A percentile compares a stretch with the other conserved stretches of the same genome.
Evolutionary conservation across 2,329 filamentous ascomycete genomes (phyloP).

Genomic region (Tolypocladium ovalisporum): DNA sequence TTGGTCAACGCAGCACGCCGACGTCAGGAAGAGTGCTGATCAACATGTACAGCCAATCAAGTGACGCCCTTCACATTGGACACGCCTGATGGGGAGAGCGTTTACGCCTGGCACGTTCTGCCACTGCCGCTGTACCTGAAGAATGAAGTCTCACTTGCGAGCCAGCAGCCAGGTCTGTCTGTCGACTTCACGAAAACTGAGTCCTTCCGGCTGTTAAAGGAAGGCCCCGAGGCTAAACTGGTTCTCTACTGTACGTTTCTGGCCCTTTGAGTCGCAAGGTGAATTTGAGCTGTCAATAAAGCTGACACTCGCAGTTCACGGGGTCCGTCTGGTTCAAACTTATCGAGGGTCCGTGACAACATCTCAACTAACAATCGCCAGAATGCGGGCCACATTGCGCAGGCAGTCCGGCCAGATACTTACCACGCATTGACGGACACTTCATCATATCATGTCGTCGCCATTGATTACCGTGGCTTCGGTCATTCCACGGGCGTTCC

Average conservation of each 20-base stretch:
- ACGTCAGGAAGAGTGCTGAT: background rate
- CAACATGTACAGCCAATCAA: slow-evolving; percentile 55
- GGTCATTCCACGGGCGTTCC: slow-evolving; percentile 72
- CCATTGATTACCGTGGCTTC: slow-evolving; percentile 85
- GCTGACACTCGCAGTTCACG: slow-evolving; percentile 39
- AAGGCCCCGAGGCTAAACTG: slow-evolving; percentile 52
- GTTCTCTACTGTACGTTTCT: slow-evolving; percentile 49
- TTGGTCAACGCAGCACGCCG: slow-evolving; percentile 23
- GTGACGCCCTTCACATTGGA: slow-evolving; percentile 73
- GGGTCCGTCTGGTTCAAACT: slow-evolving; percentile 31
- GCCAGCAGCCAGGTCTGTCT: slow-evolving; percentile 36
- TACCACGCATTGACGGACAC: slow-evolving; percentile 69
- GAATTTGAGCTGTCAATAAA: background rate
- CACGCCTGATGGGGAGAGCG: slow-evolving; percentile 62
- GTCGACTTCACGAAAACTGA: slow-evolving; percentile 43
- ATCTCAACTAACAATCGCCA: slow-evolving; percentile 20
- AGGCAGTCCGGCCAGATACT: slow-evolving; percentile 62
- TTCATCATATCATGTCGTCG: slow-evolving; percentile 69
- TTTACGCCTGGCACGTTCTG: slow-evolving; percentile 88
- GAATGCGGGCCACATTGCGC: slow-evolving; percentile 80
- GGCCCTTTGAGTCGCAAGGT: background rate
- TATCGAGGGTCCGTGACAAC: background rate
- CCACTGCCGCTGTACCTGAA: slow-evolving; percentile 66
- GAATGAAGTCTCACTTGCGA: slow-evolving; percentile 53
- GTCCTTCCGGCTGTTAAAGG: slow-evolving; percentile 49